Percentiles rank a stretch among this genome's conserved stretches.
Conservation (phyloP, 148 eudicot genomes). For the Chenopodium album region DNA sequence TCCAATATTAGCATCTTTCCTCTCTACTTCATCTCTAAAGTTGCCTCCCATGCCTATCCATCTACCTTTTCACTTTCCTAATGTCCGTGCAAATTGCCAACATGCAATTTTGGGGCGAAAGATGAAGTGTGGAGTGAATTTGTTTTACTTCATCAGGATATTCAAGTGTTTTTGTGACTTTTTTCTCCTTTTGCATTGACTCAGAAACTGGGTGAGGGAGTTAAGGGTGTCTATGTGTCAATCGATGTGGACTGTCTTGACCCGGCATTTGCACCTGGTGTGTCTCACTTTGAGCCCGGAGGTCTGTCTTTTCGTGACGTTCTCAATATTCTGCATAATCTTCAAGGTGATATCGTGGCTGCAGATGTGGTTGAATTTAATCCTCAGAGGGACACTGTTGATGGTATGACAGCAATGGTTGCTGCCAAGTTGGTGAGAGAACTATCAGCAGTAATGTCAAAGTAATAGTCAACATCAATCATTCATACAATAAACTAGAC, state of each 20-base stretch:
- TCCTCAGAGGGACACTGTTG: slow-evolving; percentile 96
- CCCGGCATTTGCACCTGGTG: slow-evolving; percentile 97
- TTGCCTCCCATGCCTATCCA: neutral
- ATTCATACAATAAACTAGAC: neutral
- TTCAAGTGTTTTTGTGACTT: neutral
- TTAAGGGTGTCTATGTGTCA: slow-evolving; percentile 87
- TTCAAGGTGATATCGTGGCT: slow-evolving; percentile 81
- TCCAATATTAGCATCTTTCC: neutral
- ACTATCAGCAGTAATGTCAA: slow-evolving; percentile 81
- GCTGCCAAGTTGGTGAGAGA: slow-evolving; percentile 94
- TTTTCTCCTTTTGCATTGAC: neutral
- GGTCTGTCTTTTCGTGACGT: slow-evolving; percentile 93
- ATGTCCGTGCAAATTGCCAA: neutral
- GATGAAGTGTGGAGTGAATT: too few relatives aligned
- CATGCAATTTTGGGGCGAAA: too few relatives aligned
- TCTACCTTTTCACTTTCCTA: neutral
- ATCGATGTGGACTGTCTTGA: slow-evolving; percentile 87
- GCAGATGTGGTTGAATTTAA: slow-evolving; percentile 97
- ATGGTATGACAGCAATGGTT: slow-evolving; percentile 99
- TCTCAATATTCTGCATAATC: slow-evolving; percentile 88
- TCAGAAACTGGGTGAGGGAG: slow-evolving; percentile 97
- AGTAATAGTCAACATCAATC: slow-evolving; percentile 22
- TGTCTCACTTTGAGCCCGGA: slow-evolving; percentile 94
- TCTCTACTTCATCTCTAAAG: neutral
- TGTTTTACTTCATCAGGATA: neutral